Evolutionary conservation across 2,329 filamentous ascomycete species (phyloP).

Genomic region (Cyphellophora europaea): DNA sequence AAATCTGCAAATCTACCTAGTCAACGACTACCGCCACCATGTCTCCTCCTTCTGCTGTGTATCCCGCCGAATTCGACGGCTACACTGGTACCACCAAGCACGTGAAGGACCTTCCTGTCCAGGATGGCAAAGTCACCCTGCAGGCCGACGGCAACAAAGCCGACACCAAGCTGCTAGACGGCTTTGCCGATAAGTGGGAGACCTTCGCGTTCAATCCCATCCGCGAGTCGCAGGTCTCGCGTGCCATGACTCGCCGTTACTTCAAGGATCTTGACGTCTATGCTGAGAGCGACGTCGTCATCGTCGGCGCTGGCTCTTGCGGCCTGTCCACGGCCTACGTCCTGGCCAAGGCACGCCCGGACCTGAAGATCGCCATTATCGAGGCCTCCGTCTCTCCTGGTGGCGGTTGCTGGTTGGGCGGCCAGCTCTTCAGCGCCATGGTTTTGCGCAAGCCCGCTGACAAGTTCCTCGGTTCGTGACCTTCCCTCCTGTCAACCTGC

Average conservation of each 20-base stretch:
- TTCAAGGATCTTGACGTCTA: conserved; percentile 81
- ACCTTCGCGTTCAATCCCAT: conserved; percentile 75
- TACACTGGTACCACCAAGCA: conserved; percentile 24
- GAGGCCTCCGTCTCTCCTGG: conserved; percentile 77
- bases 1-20: conserved; percentile 2
- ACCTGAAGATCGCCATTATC: conserved; percentile 84
- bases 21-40: conserved; percentile 43
- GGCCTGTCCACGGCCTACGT: conserved; percentile 78
- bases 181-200: conserved; percentile 70
- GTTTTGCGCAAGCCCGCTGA: conserved; percentile 90
- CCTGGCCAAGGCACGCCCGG: conserved; percentile 71
- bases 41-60: conserved; percentile 68
- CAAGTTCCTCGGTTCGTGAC: conserved; percentile 53
- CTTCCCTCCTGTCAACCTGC: not conserved
- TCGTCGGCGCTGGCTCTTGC: conserved; percentile 82
- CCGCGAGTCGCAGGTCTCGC: conserved; percentile 83
- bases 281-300: conserved; percentile 89
- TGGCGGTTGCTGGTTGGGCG: conserved; percentile 86
- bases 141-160: no score
- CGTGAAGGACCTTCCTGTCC: conserved; percentile 25
- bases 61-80: conserved; percentile 31
- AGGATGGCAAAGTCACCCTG: no score
- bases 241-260: conserved; percentile 90
- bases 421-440: conserved; percentile 92
- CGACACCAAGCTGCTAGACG: conserved; percentile 48